Evolutionary conservation across 768 basidiomycete species (phyloP).

Genomic region (Kwoniella bestiolae): DNA sequence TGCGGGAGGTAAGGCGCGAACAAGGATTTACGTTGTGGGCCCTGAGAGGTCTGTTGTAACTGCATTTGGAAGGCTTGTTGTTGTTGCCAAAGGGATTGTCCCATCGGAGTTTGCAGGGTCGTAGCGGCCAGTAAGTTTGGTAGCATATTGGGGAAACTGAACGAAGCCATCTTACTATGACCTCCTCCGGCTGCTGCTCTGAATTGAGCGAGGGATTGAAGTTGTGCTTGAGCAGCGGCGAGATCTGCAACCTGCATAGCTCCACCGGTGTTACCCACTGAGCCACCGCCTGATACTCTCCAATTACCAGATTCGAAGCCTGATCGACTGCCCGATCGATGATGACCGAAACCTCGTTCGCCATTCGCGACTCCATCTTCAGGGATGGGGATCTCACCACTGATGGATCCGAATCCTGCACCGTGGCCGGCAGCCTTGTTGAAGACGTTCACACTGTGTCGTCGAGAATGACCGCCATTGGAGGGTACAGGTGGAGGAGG

Average conservation of each 20-base stretch:
- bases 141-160: constrained; percentile 97
- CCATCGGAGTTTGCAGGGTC: constrained; percentile 77
- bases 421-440: constrained; percentile 60
- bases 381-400: constrained; percentile 32
- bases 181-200: constrained; percentile 81
- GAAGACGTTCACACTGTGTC: constrained; percentile 53
- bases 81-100: constrained; percentile 80
- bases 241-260: constrained; percentile 66
- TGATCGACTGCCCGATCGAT: constrained; percentile 51
- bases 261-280: constrained; percentile 1
- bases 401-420: constrained; percentile 73
- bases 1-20: constrained; percentile 99
- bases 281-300: constrained; percentile 74
- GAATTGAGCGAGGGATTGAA: constrained; percentile 95
- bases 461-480: constrained; percentile 38
- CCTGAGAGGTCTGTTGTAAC: constrained; percentile 82
- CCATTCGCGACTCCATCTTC: constrained; percentile 45
- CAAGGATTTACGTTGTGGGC: constrained; percentile 92
- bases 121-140: constrained; percentile 97
- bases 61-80: constrained; percentile 93
- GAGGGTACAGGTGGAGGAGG: constrained; percentile 51
- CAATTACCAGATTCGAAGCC: constrained; percentile 64
- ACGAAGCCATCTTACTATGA: constrained; percentile 95
- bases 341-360: constrained; percentile 35
- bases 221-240: constrained; percentile 93